Evolutionary conservation across 306 rosid species (phyloP).

Genomic region (Cicer yamashitae): DNA sequence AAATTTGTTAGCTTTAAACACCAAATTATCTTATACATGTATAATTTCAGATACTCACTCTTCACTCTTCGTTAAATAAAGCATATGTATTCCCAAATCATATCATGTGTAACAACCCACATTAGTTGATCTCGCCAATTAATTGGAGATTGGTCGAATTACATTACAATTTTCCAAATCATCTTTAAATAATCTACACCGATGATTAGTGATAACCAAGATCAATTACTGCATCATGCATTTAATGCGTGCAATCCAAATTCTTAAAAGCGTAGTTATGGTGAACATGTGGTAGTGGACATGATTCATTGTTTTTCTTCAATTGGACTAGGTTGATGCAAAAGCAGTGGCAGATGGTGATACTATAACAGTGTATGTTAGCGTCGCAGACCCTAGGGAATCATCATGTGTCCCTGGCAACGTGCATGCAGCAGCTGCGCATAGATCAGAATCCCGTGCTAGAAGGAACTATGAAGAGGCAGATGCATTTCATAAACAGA

Average conservation of each 20-base stretch:
- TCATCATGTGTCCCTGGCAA: constrained; percentile 64
- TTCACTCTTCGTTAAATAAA: neutral
- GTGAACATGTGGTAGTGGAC: constrained; percentile 32
- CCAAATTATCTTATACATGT: neutral
- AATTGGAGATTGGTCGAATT: too few relatives aligned
- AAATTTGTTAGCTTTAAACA: neutral
- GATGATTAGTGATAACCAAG: too few relatives aligned
- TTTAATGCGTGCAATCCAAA: too few relatives aligned
- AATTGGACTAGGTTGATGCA: constrained; percentile 68
- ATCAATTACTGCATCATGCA: too few relatives aligned
- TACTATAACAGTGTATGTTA: constrained; percentile 82
- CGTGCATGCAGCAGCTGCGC: constrained; percentile 57
- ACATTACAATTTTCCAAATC: too few relatives aligned
- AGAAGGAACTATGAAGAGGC: constrained; percentile 58
- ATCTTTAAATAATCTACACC: too few relatives aligned
- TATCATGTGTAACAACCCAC: too few relatives aligned
- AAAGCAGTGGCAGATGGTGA: constrained; percentile 95
- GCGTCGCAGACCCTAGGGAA: constrained; percentile 75
- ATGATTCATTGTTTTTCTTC: constrained; percentile 11
- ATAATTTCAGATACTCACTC: neutral
- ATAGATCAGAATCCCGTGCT: constrained; percentile 68
- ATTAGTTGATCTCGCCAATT: too few relatives aligned
- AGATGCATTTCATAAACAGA: constrained; percentile 73
- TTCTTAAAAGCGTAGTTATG: neutral
- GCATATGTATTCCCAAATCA: too few relatives aligned